A percentile compares a stretch with the other conserved stretches of the same genome.
These are phyloP conservation scores for Dipsacomyces acuminosporus DNA, from an alignment of 371 early-diverging fungal genomes.

Conservation along the genomic window DNA sequence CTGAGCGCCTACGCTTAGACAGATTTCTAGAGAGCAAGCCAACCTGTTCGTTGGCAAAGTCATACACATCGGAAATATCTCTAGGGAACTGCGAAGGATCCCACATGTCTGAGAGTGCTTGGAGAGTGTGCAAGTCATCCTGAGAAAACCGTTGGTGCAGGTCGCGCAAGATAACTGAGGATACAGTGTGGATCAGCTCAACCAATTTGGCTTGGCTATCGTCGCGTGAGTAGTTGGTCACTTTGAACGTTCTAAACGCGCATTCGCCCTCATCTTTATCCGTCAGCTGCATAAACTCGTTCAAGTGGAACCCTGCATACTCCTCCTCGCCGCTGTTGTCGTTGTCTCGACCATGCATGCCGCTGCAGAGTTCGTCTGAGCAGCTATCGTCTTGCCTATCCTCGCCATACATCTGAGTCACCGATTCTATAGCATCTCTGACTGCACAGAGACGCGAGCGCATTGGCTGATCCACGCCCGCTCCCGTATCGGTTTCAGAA, in stretches of 20 bases:
- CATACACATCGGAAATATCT: not conserved
- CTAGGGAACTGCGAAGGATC: conserved; percentile 32
- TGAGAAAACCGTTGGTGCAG: conserved; percentile 28
- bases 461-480: conserved; percentile 32
- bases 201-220: conserved; percentile 25
- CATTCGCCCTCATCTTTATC: conserved; percentile 11
- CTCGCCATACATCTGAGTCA: conserved; percentile 40
- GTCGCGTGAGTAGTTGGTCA: conserved; percentile 18
- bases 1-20: not conserved
- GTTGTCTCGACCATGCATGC: not conserved
- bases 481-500: conserved; percentile 13
- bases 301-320: conserved; percentile 33
- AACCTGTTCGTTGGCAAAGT: conserved; percentile 14
- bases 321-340: conserved; percentile 15
- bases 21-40: conserved; percentile 8
- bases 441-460: conserved; percentile 27
- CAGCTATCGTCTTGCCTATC: not conserved
- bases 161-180: conserved; percentile 32
- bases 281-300: conserved; percentile 44
- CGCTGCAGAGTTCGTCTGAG: not conserved
- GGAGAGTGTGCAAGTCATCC: conserved; percentile 18
- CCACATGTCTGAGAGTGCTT: conserved; percentile 42
- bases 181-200: conserved; percentile 40
- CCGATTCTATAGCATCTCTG: conserved; percentile 34
- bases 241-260: conserved; percentile 23